Conservation (phyloP, 768 basidiomycete genomes). For the Goffeauzyma gilvescens region DNA sequence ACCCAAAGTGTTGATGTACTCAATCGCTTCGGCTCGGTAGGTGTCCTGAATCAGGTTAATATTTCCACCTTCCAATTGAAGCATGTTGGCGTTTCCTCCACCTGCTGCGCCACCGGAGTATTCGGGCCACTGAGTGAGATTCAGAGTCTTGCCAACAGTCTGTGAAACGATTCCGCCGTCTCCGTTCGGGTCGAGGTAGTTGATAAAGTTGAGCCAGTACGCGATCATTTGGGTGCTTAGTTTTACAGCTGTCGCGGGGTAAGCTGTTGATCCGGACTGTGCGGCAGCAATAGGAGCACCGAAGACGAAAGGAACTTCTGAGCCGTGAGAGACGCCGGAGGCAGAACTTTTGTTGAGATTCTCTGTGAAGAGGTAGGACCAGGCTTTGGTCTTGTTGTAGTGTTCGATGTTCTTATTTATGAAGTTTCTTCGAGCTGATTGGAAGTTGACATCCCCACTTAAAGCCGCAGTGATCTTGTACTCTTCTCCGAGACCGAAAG, state of each 20-base stretch:
- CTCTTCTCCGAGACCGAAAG: conserved; percentile 18
- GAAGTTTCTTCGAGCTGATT: conserved; percentile 21
- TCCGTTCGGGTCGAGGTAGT: conserved; percentile 21
- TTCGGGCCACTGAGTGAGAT: conserved; percentile 17
- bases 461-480: conserved; percentile 21
- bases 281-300: too few species aligned
- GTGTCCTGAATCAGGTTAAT: conserved; percentile 19
- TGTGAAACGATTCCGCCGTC: conserved; percentile 2
- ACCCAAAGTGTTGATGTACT: conserved; percentile 19
- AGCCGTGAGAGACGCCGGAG: conserved; percentile 15
- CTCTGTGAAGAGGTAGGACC: conserved; percentile 26
- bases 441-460: conserved; percentile 24
- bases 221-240: conserved; percentile 17
- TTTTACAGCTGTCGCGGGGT: conserved; percentile 10
- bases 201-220: conserved; percentile 30
- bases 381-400: conserved; percentile 15
- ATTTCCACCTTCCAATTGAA: conserved; percentile 17
- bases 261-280: conserved; percentile 5
- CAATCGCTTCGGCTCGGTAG: conserved; percentile 17
- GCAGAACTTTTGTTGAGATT: conserved; percentile 6
- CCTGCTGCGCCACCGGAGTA: conserved; percentile 6
- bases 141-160: conserved; percentile 4
- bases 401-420: conserved; percentile 12
- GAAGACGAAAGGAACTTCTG: conserved; percentile 13
- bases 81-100: conserved; percentile 9